Evolutionary conservation across 805 yeast species (phyloP).

Genomic region (Spathaspora hagerdaliae): DNA sequence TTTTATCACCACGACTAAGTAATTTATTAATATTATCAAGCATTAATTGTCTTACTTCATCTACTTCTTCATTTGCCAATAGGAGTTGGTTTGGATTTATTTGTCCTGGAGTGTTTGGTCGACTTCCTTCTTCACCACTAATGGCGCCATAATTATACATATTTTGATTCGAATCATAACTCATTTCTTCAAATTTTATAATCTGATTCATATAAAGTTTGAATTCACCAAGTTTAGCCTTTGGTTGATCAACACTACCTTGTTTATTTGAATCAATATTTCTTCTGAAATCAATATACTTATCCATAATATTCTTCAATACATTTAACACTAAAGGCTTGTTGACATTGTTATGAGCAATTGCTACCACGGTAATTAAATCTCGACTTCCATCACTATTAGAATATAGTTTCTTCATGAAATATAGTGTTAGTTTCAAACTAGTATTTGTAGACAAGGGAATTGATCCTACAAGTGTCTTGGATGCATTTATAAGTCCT

Average conservation of each 20-base stretch:
- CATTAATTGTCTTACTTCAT: conserved; percentile 65
- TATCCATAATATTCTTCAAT: conserved; percentile 47
- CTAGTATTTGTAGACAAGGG: conserved; percentile 23
- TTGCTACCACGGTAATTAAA: conserved; percentile 47
- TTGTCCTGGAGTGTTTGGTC: conserved; percentile 3
- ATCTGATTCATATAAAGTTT: conserved; percentile 54
- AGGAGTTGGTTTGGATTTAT: conserved; percentile 36
- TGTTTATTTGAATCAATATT: conserved; percentile 14
- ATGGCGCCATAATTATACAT: conserved; percentile 33
- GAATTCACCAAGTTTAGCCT: conserved; percentile 43
- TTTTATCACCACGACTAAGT: conserved; percentile 73
- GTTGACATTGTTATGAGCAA: conserved; percentile 42
- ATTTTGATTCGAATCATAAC: conserved; percentile 31
- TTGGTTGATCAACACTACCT: conserved; percentile 5
- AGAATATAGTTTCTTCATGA: conserved; percentile 42
- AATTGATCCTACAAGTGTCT: conserved; percentile 36
- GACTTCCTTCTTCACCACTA: conserved; percentile 14
- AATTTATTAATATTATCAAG: conserved; percentile 69
- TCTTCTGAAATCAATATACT: conserved; percentile 40
- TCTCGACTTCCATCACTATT: conserved; percentile 45
- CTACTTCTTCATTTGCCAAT: conserved; percentile 51
- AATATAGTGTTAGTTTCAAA: conserved; percentile 37
- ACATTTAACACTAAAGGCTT: conserved; percentile 44
- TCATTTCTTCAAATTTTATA: conserved; percentile 49
- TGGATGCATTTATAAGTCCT: conserved; percentile 49